These are phyloP conservation scores for Psilocybe azurescens DNA, from an alignment of 768 basidiomycete genomes.

Conservation along the genomic window DNA sequence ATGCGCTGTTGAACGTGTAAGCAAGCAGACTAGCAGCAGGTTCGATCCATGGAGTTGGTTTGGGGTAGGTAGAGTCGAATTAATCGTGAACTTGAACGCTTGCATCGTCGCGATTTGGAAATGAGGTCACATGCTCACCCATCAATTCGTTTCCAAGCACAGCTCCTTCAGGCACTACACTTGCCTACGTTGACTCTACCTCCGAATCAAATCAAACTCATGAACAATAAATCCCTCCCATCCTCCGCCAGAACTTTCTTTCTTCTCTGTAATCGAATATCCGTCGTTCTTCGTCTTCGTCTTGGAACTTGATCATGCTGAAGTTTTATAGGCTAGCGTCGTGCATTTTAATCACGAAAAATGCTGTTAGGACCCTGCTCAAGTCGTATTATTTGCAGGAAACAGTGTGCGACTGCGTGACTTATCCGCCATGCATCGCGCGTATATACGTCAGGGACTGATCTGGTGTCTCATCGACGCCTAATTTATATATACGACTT, in stretches of 20 bases:
- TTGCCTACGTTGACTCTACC: not conserved
- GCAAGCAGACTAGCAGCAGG: constrained; percentile 18
- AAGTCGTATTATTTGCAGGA: not conserved
- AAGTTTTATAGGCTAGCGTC: too few relatives aligned
- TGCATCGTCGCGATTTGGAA: constrained; percentile 29
- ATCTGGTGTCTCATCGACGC: not conserved
- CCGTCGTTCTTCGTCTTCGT: too few relatives aligned
- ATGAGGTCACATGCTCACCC: constrained; percentile 29
- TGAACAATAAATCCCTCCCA: too few relatives aligned
- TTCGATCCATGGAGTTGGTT: constrained; percentile 23
- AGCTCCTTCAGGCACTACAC: constrained; percentile 1
- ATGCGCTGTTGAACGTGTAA: constrained; percentile 4
- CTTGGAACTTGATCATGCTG: too few relatives aligned
- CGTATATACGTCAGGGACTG: not conserved
- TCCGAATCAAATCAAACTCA: not conserved
- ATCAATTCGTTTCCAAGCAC: not conserved
- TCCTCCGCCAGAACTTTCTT: too few relatives aligned
- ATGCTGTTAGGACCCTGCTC: too few relatives aligned
- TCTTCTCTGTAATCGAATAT: too few relatives aligned
- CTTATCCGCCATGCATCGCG: not conserved
- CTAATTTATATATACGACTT: constrained; percentile 1
- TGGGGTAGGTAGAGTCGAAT: constrained; percentile 18
- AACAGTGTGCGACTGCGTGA: not conserved
- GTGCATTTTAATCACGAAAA: too few relatives aligned
- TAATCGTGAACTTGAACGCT: constrained; percentile 27